Evolutionary conservation across 805 yeast species (phyloP).

Genomic region (Candida maesae): DNA sequence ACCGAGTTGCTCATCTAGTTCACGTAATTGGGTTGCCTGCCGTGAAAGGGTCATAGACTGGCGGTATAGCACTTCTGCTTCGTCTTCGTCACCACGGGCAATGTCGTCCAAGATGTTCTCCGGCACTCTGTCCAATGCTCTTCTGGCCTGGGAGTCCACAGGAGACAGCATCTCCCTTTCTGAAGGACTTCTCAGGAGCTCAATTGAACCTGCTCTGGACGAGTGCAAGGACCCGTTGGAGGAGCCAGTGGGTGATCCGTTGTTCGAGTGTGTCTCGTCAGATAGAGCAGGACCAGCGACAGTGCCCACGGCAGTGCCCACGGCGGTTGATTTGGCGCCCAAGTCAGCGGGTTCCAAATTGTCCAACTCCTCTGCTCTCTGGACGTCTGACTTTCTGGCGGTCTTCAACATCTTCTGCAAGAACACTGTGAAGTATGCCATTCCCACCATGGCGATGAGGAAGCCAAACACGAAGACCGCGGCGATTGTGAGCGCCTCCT

Average conservation of each 20-base stretch:
- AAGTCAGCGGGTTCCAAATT: slow-evolving; percentile 5
- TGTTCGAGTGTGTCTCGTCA: no score
- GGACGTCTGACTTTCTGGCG: slow-evolving; percentile 21
- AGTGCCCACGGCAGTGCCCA: slow-evolving; percentile 7
- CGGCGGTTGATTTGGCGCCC: slow-evolving; percentile 13
- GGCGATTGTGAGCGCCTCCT: slow-evolving; percentile 69
- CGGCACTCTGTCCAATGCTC: slow-evolving; percentile 14
- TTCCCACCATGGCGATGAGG: slow-evolving; percentile 43
- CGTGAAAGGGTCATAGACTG: slow-evolving; percentile 14
- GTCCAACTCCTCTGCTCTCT: slow-evolving; percentile 30
- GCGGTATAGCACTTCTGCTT: slow-evolving; percentile 20
- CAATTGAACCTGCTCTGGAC: slow-evolving; percentile 9
- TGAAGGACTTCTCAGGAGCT: background rate
- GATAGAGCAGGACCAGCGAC: no score
- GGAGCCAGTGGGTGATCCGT: background rate
- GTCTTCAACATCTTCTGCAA: slow-evolving; percentile 31
- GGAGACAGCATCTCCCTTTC: background rate
- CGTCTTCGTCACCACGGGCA: slow-evolving; percentile 26
- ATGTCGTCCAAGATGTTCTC: slow-evolving; percentile 18
- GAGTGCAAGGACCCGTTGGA: no score
- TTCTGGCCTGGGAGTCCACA: background rate
- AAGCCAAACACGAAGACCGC: slow-evolving; percentile 71
- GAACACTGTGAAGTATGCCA: slow-evolving; percentile 45
- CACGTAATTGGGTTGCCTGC: slow-evolving; percentile 3
- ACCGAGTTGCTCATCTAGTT: slow-evolving; percentile 1